Evolutionary conservation across 2,329 filamentous ascomycete species (phyloP), one percentile per base, ranked within the genome.

Genomic region (Fusarium globosum): DNA sequence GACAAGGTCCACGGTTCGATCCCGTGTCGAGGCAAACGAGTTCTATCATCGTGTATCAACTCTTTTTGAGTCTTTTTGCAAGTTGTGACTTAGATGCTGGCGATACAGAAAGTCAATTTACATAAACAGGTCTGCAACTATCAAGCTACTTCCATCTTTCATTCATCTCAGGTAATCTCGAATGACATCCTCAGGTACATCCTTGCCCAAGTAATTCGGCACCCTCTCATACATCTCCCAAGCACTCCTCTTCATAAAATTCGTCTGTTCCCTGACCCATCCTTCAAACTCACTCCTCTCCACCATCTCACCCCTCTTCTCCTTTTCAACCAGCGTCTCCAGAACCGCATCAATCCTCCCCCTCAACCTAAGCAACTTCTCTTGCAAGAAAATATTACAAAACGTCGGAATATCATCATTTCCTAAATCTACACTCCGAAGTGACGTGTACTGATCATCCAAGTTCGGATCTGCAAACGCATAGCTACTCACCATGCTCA

Each of bases 141-240:
- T 6, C 7, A 46, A 21, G 6, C 6, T 10, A 18, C 11, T 1
- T 16, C 28, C 28, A 7, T 13, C 11, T 55, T 28, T 10, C 21
- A 4, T 42, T 41, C 7, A 58, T 28, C 20, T 58, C 15, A 58
- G 35, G 23, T 58, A 58, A 6, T 38, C n/a, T 21, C 42, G 33
- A 2, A 58, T 26, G 28, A 41, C 30, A 23, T 61, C 58, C 26
- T 61, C 58, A 11, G 58, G 48, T 6, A 61, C 48, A 39, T 61
- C 58, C 20, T 55, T 55, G 7, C 58, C 58, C 15, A 61, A 7
- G n/a, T 61, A 42, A 14, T 61, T 30, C 4, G 58, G 58, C 10
- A 61, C 28, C 20, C 58, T 33, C 11, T 61, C 48, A 35, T 61
- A 55, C 58, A 61, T 61, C 38, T 61, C 58, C 58, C 58, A 61